These are phyloP conservation scores for Aspergillaceae sp. DNA, from an alignment of 2,329 filamentous ascomycete genomes.

Conservation along the genomic window DNA sequence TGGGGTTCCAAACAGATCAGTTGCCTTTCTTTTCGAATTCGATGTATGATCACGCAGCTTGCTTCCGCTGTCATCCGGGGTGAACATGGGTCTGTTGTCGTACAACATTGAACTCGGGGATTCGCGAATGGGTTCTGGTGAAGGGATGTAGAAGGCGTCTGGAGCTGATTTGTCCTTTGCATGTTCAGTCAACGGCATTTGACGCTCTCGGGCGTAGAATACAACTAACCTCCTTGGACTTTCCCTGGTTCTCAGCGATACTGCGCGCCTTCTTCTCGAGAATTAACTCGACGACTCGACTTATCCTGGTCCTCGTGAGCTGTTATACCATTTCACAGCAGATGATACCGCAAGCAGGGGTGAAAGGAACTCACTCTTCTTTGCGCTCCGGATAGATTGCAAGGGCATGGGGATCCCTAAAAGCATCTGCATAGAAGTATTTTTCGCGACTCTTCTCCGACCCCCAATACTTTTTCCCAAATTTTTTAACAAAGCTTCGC, in stretches of 20 bases:
- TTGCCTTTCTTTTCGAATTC: neutral
- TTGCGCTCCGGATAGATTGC: slow-evolving; percentile 12
- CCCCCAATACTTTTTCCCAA: slow-evolving; percentile 17
- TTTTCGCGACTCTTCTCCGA: slow-evolving; percentile 7
- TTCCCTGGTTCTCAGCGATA: neutral
- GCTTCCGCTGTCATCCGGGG: neutral
- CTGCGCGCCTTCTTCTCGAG: slow-evolving; percentile 12
- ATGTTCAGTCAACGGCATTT: neutral
- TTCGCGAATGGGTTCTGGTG: neutral
- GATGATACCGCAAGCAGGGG: no score
- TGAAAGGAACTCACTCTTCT: slow-evolving; percentile 10
- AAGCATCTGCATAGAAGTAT: slow-evolving; percentile 12
- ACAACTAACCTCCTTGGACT: neutral
- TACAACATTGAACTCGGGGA: neutral
- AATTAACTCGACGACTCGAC: slow-evolving; percentile 8
- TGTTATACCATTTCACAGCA: no score
- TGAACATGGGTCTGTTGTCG: neutral
- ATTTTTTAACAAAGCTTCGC: slow-evolving; percentile 9
- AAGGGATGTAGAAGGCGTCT: neutral
- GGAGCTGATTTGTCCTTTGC: neutral
- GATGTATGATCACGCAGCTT: no score
- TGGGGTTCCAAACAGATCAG: neutral
- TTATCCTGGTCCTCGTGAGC: slow-evolving; percentile 6
- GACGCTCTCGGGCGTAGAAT: neutral
- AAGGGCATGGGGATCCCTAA: slow-evolving; percentile 6